Evolutionary conservation across 352 stramenopile species (phyloP), one percentile per base, ranked within the genome.

Genomic region (Pseudoperonospora humuli): DNA sequence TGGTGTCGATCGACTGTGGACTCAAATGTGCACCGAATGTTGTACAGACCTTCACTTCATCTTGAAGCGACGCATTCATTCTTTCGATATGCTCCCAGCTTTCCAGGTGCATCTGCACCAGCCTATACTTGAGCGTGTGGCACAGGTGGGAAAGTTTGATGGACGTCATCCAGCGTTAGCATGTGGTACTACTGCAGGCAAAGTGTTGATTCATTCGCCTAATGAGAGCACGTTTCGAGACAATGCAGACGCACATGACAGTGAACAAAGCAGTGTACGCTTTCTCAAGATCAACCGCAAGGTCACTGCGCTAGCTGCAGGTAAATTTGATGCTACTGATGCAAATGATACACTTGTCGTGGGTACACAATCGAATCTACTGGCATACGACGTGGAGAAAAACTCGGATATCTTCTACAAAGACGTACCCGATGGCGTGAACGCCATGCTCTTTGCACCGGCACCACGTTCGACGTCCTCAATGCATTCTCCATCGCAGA

Each of bases 401-500:
- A 97, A 97, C 62, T 84, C 78, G 35, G 89, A 97, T 39, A 86
- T 94, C 14, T 97, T 96, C 63, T 97, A 91, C 67, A 93, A 93
- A 46, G 78, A 93, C 48, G 67, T 93, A 6, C 81, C 73, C 13
- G 86, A 95, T 45, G 83, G 82, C 34, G 78, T 88, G 36, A 86
- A 80, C 57, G 72, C 73, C n/a, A 84, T 94, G 66, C 52, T 84
- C 14, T 86, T 95, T 50, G 72, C 72, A 2, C 62, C 71, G 0
- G 60, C 68, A 5, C 73, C 69, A 28, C 48, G 52, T 3, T 24
- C 35, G 18, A 31, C 44, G 3, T 61, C 61, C 4, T 48, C 41
- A 10, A 57, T 57, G 13, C 63, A 36, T 1, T 37, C 47, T 13
- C 61, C 65, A 3, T 64, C 71, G 3, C 55, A 73, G 15, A 84